Evolutionary conservation across 2,329 filamentous ascomycete species (phyloP), one percentile per base, ranked within the genome.

Genomic region (Lecanicillium sp.): DNA sequence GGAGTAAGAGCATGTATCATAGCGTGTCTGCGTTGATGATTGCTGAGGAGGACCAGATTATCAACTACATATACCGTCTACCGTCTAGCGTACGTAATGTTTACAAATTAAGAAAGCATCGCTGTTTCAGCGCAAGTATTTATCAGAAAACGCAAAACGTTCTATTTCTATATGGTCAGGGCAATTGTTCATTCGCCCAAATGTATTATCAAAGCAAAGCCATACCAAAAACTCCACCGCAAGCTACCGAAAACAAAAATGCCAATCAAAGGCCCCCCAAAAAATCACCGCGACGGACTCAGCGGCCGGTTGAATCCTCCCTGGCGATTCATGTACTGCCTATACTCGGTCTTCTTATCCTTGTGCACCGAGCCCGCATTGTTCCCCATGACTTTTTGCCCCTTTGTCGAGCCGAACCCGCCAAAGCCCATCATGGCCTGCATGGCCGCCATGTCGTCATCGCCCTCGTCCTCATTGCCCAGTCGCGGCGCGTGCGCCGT

Each of bases 261-360:
- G 20, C 38, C 38, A 29, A 32, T 46, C n/a, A n/a, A n/a, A n/a
- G n/a, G n/a, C n/a, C n/a, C n/a, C n/a, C n/a, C n/a, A n/a, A n/a
- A n/a, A n/a, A n/a, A 42, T 50, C 41, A 69, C 36, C 68, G 51
- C 15, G 59, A 57, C 15, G 78, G 79, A 59, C 81, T 84, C 37
- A 89, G 64, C 33, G 85, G 84, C 51, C 85, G 65, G 58, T 90
- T 92, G 68, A 92, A 92, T 5, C 85, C 85, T 40, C 85, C 85
- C 37, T 79, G 70, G 41, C 85, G 75, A 56, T 92, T 92, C 79
- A 98, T 98, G 62, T 98, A 98, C 74, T 98, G 92, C 50, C 92
- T 75, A 56, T 96, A 97, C 68, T 94, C 78, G 12, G 82, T 85
- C 77, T 87, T 89, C 78, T 95, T 96, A 65, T 92, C 87, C 71